These are phyloP conservation scores for Scalesia atractyloides DNA, from an alignment of 129 eudicot genomes.

Conservation along the genomic window DNA sequence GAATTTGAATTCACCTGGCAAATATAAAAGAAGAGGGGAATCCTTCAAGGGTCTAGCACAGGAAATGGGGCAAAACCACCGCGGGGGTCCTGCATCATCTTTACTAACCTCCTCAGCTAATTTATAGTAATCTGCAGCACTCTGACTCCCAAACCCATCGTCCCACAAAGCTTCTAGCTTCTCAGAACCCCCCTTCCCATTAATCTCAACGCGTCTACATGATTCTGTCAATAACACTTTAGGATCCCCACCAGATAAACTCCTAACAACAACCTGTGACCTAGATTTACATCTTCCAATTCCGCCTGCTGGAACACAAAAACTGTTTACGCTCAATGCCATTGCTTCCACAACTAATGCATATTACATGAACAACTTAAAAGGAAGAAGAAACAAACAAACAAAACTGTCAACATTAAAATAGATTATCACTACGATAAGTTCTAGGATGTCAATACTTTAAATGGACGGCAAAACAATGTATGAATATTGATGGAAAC, in stretches of 20 bases:
- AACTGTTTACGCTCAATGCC: constrained; percentile 30
- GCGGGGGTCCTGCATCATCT: constrained; percentile 83
- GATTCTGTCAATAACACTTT: constrained; percentile 30
- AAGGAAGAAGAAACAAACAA: no score
- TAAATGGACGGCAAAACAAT: constrained; percentile 11
- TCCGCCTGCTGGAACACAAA: constrained; percentile 30
- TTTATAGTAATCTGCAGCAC: constrained; percentile 60
- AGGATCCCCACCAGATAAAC: constrained; percentile 38
- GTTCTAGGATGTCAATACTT: constrained; percentile 21
- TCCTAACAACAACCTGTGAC: constrained; percentile 33
- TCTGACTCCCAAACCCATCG: constrained; percentile 73
- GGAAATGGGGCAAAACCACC: constrained; percentile 83
- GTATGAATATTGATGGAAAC: neutral
- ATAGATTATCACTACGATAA: constrained; percentile 12
- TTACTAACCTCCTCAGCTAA: constrained; percentile 48
- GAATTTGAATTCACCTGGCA: constrained; percentile 58
- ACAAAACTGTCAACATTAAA: constrained; percentile 13
- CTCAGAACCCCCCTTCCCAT: no score
- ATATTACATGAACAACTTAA: no score
- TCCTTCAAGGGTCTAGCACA: constrained; percentile 62
- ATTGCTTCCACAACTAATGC: constrained; percentile 14
- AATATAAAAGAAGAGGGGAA: constrained; percentile 77
- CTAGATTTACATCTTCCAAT: constrained; percentile 35
- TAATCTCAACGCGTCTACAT: no score
- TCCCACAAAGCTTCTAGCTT: constrained; percentile 71